Percentiles rank a stretch among this genome's conserved stretches.
phyloP scores from a whole-genome alignment of 192 early-diverging fungal species.

The Martensiomyces pterosporus region DNA sequence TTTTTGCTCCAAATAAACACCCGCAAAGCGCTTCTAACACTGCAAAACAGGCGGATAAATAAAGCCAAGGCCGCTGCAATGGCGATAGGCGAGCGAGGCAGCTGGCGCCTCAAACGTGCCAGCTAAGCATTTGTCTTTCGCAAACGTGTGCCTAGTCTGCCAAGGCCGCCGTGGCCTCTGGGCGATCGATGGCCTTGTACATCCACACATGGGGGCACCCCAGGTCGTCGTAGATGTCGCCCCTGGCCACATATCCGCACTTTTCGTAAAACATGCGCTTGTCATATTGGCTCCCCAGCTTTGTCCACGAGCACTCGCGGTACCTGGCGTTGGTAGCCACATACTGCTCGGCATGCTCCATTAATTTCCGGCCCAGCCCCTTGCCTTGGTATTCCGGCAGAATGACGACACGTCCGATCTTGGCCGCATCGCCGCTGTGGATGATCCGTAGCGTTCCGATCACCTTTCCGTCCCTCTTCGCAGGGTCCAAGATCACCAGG shows the following conservation, averaged over 20 bases:
- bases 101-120: too few species aligned
- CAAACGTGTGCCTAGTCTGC: too few species aligned
- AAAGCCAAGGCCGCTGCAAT: too few species aligned
- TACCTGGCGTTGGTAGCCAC: slow-evolving; percentile 3
- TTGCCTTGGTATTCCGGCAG: slow-evolving; percentile 38
- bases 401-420: slow-evolving; percentile 35
- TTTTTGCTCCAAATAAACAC: too few species aligned
- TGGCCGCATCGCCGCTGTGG: slow-evolving; percentile 5
- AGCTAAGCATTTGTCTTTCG: too few species aligned
- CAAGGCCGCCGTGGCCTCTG: too few species aligned
- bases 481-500: slow-evolving; percentile 10
- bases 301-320: neutral
- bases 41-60: too few species aligned
- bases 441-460: slow-evolving; percentile 32
- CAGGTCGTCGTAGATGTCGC: slow-evolving; percentile 27
- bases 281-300: slow-evolving; percentile 38
- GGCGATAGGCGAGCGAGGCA: too few species aligned
- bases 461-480: slow-evolving; percentile 5
- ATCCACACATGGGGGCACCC: slow-evolving; percentile 41
- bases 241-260: slow-evolving; percentile 27
- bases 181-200: slow-evolving; percentile 17
- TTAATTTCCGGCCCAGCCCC: slow-evolving; percentile 22
- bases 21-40: too few species aligned
- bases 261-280: slow-evolving; percentile 35
- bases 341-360: slow-evolving; percentile 14